A percentile compares a stretch with the other conserved stretches of the same genome.
These are phyloP conservation scores for Cladophialophora carrionii DNA, from an alignment of 2,329 filamentous ascomycete species.

Conservation along the genomic window DNA sequence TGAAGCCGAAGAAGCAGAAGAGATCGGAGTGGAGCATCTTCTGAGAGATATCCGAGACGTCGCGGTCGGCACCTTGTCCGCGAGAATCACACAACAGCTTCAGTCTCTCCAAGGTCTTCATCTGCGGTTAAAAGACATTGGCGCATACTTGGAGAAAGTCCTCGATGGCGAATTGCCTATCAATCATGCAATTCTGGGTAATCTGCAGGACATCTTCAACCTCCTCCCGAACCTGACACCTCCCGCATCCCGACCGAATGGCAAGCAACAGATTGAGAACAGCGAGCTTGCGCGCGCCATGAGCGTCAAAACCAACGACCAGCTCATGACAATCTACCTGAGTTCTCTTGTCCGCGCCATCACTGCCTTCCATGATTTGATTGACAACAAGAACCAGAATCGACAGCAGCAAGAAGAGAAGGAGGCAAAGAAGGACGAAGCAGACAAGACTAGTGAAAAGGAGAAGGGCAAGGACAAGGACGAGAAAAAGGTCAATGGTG, in stretches of 20 bases:
- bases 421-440: slow-evolving; percentile 75
- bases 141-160: slow-evolving; percentile 92
- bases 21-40: slow-evolving; percentile 97
- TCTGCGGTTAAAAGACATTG: slow-evolving; percentile 90
- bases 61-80: slow-evolving; percentile 93
- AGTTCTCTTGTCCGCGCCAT: slow-evolving; percentile 96
- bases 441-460: slow-evolving; percentile 64
- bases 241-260: slow-evolving; percentile 61
- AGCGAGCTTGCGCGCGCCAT: slow-evolving; percentile 92
- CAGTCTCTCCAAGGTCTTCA: slow-evolving; percentile 97
- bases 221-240: slow-evolving; percentile 93
- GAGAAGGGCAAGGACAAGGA: slow-evolving; percentile 61
- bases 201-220: slow-evolving; percentile 99
- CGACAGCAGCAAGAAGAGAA: slow-evolving; percentile 95
- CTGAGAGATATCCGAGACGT: slow-evolving; percentile 98
- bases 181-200: slow-evolving; percentile 95
- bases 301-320: slow-evolving; percentile 99
- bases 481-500: slow-evolving; percentile 58
- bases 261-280: slow-evolving; percentile 63
- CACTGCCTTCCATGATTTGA: slow-evolving; percentile 97
- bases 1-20: slow-evolving; percentile 97
- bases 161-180: slow-evolving; percentile 89
- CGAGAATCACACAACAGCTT: slow-evolving; percentile 94
- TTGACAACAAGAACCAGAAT: slow-evolving; percentile 99
- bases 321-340: slow-evolving; percentile 97